phyloP scores from a whole-genome alignment of 768 basidiomycete species.

The Macrolepiota albuminosa region DNA sequence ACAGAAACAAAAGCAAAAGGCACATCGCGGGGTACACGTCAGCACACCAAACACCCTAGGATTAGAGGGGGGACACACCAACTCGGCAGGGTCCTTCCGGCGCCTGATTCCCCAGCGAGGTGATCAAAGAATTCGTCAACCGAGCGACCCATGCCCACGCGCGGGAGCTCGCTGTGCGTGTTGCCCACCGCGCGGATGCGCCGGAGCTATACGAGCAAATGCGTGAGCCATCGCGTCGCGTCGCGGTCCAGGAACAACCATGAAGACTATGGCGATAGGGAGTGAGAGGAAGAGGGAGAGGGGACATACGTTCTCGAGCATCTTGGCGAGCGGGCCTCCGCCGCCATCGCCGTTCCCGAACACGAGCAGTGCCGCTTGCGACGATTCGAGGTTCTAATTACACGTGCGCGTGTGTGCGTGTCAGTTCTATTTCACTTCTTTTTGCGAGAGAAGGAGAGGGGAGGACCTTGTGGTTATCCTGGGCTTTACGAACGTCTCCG shows the following conservation, averaged over 20 bases:
- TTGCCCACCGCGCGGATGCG: slow-evolving; percentile 83
- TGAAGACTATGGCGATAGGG: no score
- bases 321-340: slow-evolving; percentile 80
- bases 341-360: slow-evolving; percentile 98
- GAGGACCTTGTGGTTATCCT: slow-evolving; percentile 81
- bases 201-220: slow-evolving; percentile 52
- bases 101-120: slow-evolving; percentile 57
- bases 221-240: no score
- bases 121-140: slow-evolving; percentile 90
- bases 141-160: slow-evolving; percentile 82
- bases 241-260: no score
- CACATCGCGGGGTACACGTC: no score
- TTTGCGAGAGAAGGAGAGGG: no score
- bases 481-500: slow-evolving; percentile 79
- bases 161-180: slow-evolving; percentile 77
- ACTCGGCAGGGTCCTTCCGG: slow-evolving; percentile 74
- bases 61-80: slow-evolving; percentile 45
- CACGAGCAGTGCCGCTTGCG: slow-evolving; percentile 72
- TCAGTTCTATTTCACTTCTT: no score
- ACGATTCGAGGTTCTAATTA: slow-evolving; percentile 74
- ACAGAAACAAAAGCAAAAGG: not conserved
- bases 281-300: no score
- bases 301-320: slow-evolving; percentile 83
- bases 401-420: no score
- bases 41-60: not conserved